These are phyloP conservation scores for Plasmodium adleri DNA, from an alignment of 169 alveolate genomes.

Conservation along the genomic window DNA sequence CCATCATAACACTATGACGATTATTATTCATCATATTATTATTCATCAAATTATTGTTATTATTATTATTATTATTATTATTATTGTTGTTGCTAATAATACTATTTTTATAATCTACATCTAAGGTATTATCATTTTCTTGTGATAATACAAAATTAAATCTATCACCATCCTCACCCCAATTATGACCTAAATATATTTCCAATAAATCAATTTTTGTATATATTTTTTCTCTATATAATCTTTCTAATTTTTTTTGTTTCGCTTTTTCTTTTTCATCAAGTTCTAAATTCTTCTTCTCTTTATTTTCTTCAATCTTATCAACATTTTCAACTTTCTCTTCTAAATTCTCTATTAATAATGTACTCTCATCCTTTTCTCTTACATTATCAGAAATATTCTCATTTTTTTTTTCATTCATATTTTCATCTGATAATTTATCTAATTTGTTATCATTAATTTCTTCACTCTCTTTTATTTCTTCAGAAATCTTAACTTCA, in stretches of 20 bases:
- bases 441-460: not conserved
- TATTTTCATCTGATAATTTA: not conserved
- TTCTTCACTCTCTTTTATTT: not conserved
- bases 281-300: not conserved
- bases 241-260: conserved; percentile 23
- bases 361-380: not conserved
- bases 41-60: not conserved
- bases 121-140: not conserved
- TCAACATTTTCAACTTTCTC: conserved; percentile 4
- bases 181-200: conserved; percentile 53
- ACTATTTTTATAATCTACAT: conserved; percentile 19
- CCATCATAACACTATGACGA: not conserved
- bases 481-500: not conserved
- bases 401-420: not conserved
- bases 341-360: conserved; percentile 23
- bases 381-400: not conserved
- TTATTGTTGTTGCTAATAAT: conserved; percentile 6
- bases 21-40: conserved; percentile 2
- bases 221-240: conserved; percentile 19
- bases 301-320: not conserved
- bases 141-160: conserved; percentile 43
- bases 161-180: conserved; percentile 28
- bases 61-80: not conserved
- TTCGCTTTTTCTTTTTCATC: conserved; percentile 9
- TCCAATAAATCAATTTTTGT: conserved; percentile 60